Base-by-base conservation (phyloP, 345 rosid species). In the Kandelia obovata region DNA sequence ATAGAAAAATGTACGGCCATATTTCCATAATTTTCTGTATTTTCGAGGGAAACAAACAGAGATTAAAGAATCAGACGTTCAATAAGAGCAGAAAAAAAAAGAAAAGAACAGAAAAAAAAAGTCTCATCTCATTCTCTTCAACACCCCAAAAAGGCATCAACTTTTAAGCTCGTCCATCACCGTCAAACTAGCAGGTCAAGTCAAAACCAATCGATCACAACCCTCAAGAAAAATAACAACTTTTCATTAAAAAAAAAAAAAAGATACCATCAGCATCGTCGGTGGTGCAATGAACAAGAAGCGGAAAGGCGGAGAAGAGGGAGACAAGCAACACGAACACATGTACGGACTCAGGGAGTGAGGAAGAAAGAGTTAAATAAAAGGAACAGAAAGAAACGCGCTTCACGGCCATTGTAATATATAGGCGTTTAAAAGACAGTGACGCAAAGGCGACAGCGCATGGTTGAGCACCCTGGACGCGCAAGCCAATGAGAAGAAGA, bases 221-320 rank as follows among this genome's bases (percentile, higher is more conserved):
- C 15, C 13, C 49, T 43, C 49, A 6, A 25, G 6, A 49, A 21
- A 58, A 19, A 46, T 21, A 17, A 21, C 30, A 43, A 35, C 30
- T 15, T 55, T 1, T 19, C 5, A 20, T 5, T 4, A n/a, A 56
- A 0, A 23, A 10, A 28, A 6, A 28, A 28, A 28, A 28, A 3
- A 28, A 28, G 30, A 28, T 78, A 83, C 87, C 84, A 53, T 83
- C 87, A 17, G 75, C 4, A 27, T 81, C 60, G 74, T 83, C 84
- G 13, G 87, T 83, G 31, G 71, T 66, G 68, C 75, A 76, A 34
- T 60, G 79, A 58, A 76, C 83, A 37, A 72, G 62, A 61, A 47
- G 62, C n/a, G 75, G 77, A 7, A 71, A 69, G 31, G 49, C 19
- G 49, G 43, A 46, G 56, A 66, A 67, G 73, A 76, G 67, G 62